phyloP scores from a whole-genome alignment of 2,329 filamentous ascomycete species.

The Dryadomyces quercivorus region DNA sequence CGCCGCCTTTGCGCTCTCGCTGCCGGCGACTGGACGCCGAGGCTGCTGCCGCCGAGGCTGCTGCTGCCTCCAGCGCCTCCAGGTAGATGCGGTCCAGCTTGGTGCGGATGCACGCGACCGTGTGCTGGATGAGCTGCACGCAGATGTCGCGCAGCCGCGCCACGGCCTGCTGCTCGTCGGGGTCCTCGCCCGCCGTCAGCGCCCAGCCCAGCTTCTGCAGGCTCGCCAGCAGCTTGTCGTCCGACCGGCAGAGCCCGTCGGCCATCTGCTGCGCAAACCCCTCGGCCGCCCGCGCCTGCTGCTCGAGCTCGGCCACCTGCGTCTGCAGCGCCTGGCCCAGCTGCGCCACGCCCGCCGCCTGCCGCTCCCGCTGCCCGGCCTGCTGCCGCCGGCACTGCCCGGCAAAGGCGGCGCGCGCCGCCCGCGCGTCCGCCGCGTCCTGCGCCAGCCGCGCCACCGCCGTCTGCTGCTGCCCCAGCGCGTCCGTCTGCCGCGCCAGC shows the following conservation, averaged over 20 bases:
- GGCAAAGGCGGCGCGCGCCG: slow-evolving; percentile 23
- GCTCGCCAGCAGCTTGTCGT: slow-evolving; percentile 53
- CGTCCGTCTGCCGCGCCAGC: slow-evolving; percentile 52
- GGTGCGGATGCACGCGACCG: slow-evolving; percentile 41
- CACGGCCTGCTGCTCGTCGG: slow-evolving; percentile 35
- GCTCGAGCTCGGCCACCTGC: slow-evolving; percentile 36
- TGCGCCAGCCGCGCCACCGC: slow-evolving; percentile 42
- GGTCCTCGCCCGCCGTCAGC: slow-evolving; percentile 31
- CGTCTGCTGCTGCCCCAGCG: slow-evolving; percentile 48
- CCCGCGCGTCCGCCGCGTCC: slow-evolving; percentile 20
- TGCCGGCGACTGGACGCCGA: slow-evolving; percentile 18
- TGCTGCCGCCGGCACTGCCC: slow-evolving; percentile 24
- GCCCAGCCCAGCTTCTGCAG: slow-evolving; percentile 55
- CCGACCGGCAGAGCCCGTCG: slow-evolving; percentile 39
- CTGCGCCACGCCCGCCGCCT: slow-evolving; percentile 32
- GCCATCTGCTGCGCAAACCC: slow-evolving; percentile 35
- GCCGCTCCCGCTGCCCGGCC: slow-evolving; percentile 27
- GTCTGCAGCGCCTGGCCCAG: no score
- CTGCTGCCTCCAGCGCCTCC: slow-evolving; percentile 25
- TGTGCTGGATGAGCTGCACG: slow-evolving; percentile 45
- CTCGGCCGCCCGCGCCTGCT: slow-evolving; percentile 33
- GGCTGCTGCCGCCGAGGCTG: slow-evolving; percentile 16
- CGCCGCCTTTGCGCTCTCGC: background rate
- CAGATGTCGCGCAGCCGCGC: slow-evolving; percentile 46
- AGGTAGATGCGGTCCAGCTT: slow-evolving; percentile 44